Evolutionary conservation across 202 grass and related monocot species (phyloP), one percentile per base, ranked within the genome.

Genomic region (Eragrostis tef): DNA sequence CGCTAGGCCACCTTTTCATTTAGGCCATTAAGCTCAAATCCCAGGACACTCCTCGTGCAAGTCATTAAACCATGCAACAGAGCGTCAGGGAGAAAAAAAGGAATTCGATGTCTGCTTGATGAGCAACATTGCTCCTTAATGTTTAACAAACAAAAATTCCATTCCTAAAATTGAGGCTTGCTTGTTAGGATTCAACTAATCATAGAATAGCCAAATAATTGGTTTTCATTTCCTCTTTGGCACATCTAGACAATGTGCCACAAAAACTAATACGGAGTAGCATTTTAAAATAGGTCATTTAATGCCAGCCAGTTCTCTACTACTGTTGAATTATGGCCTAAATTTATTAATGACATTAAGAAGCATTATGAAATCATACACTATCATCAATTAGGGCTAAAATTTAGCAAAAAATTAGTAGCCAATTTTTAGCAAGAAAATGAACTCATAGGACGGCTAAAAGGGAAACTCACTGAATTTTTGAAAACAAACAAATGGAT

Each of bases 21-120:
- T 59, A 31, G 24, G 51, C 4, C 51, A 61, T 69, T 34, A 75
- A 15, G 72, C 43, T 81, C 64, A 70, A 62, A 56, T 11, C 36
- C 64, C 20, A 17, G 26, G 15, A 45, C 21, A 52, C 43, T 69
- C 20, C 22, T 36, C 6, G 63, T 0, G 5, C 16, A 67, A 58
- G 19, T 25, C 19, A 44, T 43, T 64, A 45, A 66, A 72, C 34
- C 39, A 70, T 77, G 50, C 17, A 65, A 81, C 61, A 20, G 10
- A 62, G 24, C 54, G 7, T 13, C 16, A 31, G 0, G 3, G 19
- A 74, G 70, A 74, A 42, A 39, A 39, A 6, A 39, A 39, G 5
- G 2, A 39, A 8, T 39, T 24, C 9, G 10, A 6, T 61, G 14
- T 76, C 39, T 75, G 16, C 15, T 4, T 64, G 6, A 9, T 49